These are phyloP conservation scores for Echinosophora koreensis DNA, from an alignment of 306 rosid species.

Conservation along the genomic window DNA sequence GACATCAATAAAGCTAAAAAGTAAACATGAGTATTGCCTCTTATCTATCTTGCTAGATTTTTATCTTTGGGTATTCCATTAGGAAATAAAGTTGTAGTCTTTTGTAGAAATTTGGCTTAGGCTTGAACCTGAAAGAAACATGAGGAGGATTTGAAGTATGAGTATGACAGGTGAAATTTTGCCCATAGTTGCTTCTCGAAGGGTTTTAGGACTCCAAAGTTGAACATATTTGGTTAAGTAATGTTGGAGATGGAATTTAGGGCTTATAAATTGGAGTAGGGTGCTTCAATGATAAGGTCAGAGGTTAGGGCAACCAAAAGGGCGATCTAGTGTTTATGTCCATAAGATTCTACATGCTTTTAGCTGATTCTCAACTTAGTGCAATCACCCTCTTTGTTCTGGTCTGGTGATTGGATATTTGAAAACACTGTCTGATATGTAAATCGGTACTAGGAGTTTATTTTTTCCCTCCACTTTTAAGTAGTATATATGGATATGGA, in stretches of 20 bases:
- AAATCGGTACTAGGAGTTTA: background rate
- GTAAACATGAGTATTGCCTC: too few species aligned
- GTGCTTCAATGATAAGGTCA: background rate
- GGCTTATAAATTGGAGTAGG: background rate
- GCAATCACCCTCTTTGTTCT: background rate
- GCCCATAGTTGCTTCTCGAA: background rate
- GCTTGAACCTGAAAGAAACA: background rate
- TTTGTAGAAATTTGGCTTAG: background rate
- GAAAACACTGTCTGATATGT: background rate
- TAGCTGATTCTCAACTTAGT: background rate
- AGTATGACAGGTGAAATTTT: background rate
- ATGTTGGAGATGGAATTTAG: slow-evolving; percentile 1
- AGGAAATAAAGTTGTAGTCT: background rate
- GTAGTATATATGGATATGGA: background rate
- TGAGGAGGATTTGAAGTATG: background rate
- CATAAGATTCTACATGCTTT: background rate
- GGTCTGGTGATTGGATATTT: background rate
- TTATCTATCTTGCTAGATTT: too few species aligned
- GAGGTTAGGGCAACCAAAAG: background rate
- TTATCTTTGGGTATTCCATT: too few species aligned
- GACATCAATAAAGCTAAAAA: too few species aligned
- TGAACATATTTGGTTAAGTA: background rate
- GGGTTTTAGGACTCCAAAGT: background rate
- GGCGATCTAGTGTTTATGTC: background rate
- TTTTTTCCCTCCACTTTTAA: background rate